Evolutionary conservation across 1,284 basidiomycete genomes (phyloP).

Genomic region (Ceraceosorus bombacis): DNA sequence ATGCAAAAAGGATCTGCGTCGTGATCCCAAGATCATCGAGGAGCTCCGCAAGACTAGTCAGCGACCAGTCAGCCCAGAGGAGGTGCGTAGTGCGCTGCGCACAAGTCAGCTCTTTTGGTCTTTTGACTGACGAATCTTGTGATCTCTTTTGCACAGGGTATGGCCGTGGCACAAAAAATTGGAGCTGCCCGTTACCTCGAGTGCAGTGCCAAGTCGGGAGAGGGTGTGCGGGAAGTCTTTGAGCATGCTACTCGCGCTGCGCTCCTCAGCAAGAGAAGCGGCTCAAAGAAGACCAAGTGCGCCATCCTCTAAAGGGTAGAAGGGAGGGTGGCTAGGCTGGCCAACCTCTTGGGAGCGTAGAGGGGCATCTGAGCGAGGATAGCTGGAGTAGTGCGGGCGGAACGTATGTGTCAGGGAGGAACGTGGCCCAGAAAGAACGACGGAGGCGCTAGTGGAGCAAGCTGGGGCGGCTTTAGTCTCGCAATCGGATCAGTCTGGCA

Average conservation of each 20-base stretch:
- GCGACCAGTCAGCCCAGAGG: constrained; percentile 45
- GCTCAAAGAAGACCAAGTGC: constrained; percentile 53
- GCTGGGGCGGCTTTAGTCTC: no score
- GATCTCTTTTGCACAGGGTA: constrained; percentile 55
- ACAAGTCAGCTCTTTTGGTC: not conserved
- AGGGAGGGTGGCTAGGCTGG: no score
- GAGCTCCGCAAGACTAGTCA: constrained; percentile 48
- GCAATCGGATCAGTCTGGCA: no score
- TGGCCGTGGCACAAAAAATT: constrained; percentile 80
- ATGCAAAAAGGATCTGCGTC: constrained; percentile 62
- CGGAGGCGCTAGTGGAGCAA: no score
- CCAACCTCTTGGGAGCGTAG: no score
- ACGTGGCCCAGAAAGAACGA: no score
- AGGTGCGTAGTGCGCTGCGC: constrained; percentile 15
- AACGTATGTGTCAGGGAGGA: no score
- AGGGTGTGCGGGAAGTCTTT: constrained; percentile 86
- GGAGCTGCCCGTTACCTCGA: constrained; percentile 80
- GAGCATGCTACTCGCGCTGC: constrained; percentile 78
- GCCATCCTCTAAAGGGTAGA: constrained; percentile 55
- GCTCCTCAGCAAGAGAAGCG: constrained; percentile 54
- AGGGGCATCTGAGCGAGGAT: no score
- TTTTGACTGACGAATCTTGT: not conserved
- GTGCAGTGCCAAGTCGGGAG: constrained; percentile 79
- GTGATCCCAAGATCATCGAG: constrained; percentile 48
- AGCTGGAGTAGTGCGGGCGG: no score